Conservation (phyloP, 2,329 filamentous ascomycete genomes). For the Mycogone perniciosa region DNA sequence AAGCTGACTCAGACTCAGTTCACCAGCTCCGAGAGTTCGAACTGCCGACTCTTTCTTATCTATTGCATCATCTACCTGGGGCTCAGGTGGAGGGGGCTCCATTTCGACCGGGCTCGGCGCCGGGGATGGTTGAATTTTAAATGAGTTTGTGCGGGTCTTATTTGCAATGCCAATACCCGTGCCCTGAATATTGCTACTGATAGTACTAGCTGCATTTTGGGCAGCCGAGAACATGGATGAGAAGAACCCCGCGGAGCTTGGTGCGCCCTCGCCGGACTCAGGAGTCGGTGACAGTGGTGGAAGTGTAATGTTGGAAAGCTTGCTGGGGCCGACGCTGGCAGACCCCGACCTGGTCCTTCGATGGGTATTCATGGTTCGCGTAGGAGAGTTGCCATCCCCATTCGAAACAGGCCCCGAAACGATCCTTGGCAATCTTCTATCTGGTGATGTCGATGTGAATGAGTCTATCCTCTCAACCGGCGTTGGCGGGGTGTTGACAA, state of each 20-base stretch:
- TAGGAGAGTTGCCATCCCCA: constrained; percentile 53
- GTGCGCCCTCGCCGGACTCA: constrained; percentile 57
- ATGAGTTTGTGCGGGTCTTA: constrained; percentile 25
- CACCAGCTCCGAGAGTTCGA: constrained; percentile 81
- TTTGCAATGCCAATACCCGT: constrained; percentile 47
- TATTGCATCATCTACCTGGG: constrained; percentile 28
- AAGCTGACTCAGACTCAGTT: constrained; percentile 82
- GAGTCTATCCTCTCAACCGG: constrained; percentile 41
- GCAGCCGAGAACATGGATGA: constrained; percentile 88
- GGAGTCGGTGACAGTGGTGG: constrained; percentile 69
- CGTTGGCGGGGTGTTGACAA: constrained; percentile 62
- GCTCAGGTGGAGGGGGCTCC: constrained; percentile 32
- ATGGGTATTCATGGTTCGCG: constrained; percentile 69
- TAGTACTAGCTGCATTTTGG: constrained; percentile 76
- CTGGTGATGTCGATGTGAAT: constrained; percentile 20
- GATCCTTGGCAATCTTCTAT: constrained; percentile 25
- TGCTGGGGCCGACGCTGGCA: constrained; percentile 64
- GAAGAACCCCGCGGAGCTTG: constrained; percentile 71
- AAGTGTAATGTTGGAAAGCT: constrained; percentile 70
- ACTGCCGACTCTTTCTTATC: constrained; percentile 68
- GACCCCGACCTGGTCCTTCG: constrained; percentile 48
- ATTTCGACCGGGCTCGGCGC: constrained; percentile 33
- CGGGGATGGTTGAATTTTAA: constrained; percentile 21
- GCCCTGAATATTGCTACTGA: constrained; percentile 70
- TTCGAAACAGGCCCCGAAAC: constrained; percentile 21